Evolutionary conservation across 768 basidiomycete species (phyloP), one percentile per base, ranked within the genome.

Genomic region (Phaffia tasmanica): DNA sequence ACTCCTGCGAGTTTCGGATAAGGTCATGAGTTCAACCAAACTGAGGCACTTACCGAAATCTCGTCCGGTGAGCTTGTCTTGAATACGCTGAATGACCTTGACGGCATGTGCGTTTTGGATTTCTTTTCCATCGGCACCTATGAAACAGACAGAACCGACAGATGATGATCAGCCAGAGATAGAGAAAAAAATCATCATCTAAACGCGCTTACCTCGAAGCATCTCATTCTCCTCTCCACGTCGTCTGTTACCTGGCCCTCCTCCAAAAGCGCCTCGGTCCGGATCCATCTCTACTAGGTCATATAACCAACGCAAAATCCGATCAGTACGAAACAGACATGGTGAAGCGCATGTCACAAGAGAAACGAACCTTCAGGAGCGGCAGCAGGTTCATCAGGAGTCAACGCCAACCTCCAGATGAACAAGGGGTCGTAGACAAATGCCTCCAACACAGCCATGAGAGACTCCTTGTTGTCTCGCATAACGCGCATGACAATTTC

Each of bases 361-460:
- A 65, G 32, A 30, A 61, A 70, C 74, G 69, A 70, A 85, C 87
- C 86, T 75, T 88, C 86, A 35, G 82, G 80, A 61, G 85, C 83
- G 27, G 80, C 80, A 65, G 89, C 88, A 49, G 83, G 84, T 62
- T 92, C 89, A 6, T 55, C 50, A 8, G 67, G 54, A 18, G 67
- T 63, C 86, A 83, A 72, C 88, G 87, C 87, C 70, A 95, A 79
- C 72, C 92, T 84, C 92, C 93, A 99, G 73, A 91, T 94, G 80
- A 98, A 93, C 65, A 99, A 79, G 16, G 95, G 95, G 74, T 99
- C 95, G 72, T 98, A 97, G 11, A 98, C 93, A 74, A 99, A 98
- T 8, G 95, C 94, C 76, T 99, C 95, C 32, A 99, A 80, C 23
- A 99, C 94, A 6, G 95, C 95, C 89, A 98, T 91, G 67, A 99